Percentiles rank a stretch among this genome's conserved stretches.
These are phyloP conservation scores for Parsonsia alboflavescens DNA, from an alignment of 257 asterid species.

Conservation along the genomic window DNA sequence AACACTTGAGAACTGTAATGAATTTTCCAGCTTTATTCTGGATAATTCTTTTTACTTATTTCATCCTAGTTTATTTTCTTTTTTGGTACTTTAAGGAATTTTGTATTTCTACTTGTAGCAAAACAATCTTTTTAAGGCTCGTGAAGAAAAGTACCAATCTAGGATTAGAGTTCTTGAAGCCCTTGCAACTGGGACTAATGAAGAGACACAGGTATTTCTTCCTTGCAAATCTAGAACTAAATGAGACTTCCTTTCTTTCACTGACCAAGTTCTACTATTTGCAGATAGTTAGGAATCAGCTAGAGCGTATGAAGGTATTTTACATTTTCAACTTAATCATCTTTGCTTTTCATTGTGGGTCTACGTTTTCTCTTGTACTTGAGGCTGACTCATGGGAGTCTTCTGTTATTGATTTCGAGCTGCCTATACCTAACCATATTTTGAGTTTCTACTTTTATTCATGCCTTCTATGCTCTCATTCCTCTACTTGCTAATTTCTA, in stretches of 20 bases:
- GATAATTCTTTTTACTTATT: not conserved
- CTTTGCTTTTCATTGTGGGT: not conserved
- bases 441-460: not conserved
- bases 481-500: not conserved
- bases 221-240: conserved; percentile 12
- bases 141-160: conserved; percentile 92
- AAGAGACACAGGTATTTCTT: conserved; percentile 61
- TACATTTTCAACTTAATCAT: not conserved
- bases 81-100: not conserved
- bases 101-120: conserved; percentile 45
- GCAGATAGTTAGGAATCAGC: conserved; percentile 71
- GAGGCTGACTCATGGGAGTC: not conserved
- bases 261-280: not conserved
- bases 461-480: not conserved
- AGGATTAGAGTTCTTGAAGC: conserved; percentile 89
- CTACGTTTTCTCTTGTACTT: not conserved
- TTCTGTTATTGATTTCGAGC: not conserved
- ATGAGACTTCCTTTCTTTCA: conserved; percentile 5
- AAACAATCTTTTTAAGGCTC: conserved; percentile 74
- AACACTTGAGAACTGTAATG: conserved; percentile 70
- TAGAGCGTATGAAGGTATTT: conserved; percentile 58
- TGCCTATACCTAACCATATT: not conserved
- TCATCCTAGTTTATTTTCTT: conserved; percentile 4
- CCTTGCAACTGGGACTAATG: conserved; percentile 75
- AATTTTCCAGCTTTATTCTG: not conserved